A percentile compares a stretch with the other conserved stretches of the same genome.
Evolutionary conservation across 2,329 filamentous ascomycete genomes (phyloP).

Genomic region (Tympanopsis confertula): DNA sequence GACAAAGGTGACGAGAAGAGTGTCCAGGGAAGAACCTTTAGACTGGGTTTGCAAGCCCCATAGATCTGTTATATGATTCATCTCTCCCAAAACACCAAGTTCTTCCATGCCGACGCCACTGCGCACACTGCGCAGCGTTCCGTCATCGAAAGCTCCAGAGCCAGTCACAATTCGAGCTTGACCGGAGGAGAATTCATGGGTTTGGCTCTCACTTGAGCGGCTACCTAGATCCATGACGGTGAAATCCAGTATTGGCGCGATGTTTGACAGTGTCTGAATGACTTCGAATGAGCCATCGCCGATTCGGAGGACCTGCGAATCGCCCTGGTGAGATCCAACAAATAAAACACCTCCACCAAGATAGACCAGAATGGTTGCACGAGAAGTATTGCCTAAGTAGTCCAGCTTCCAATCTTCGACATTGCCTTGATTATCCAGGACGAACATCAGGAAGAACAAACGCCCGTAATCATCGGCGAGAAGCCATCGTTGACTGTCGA

Average conservation of each 20-base stretch:
- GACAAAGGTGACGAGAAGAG: slow-evolving; percentile 68
- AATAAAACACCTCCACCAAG: slow-evolving; percentile 65
- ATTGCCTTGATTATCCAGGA: slow-evolving; percentile 48
- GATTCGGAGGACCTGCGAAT: slow-evolving; percentile 71
- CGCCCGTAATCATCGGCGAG: slow-evolving; percentile 84
- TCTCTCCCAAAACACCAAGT: slow-evolving; percentile 67
- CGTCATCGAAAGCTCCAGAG: slow-evolving; percentile 80
- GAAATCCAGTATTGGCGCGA: slow-evolving; percentile 87
- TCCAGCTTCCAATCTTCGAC: slow-evolving; percentile 65
- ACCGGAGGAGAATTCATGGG: slow-evolving; percentile 86
- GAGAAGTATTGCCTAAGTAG: slow-evolving; percentile 53
- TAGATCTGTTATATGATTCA: slow-evolving; percentile 61
- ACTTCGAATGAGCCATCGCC: slow-evolving; percentile 38
- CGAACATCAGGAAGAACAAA: slow-evolving; percentile 73
- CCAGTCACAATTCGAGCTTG: slow-evolving; percentile 89
- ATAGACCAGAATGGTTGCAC: slow-evolving; percentile 70
- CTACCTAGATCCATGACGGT: slow-evolving; percentile 93
- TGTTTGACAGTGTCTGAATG: slow-evolving; percentile 69
- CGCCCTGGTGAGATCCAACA: slow-evolving; percentile 82
- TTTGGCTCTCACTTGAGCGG: slow-evolving; percentile 64
- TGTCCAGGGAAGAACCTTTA: slow-evolving; percentile 38
- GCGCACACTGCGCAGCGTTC: slow-evolving; percentile 76
- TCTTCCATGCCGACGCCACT: slow-evolving; percentile 91
- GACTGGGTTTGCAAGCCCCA: slow-evolving; percentile 52
- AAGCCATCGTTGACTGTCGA: slow-evolving; percentile 74